Evolutionary conservation across 129 eudicot genomes (phyloP).

Genomic region (Sambucus nigra): DNA sequence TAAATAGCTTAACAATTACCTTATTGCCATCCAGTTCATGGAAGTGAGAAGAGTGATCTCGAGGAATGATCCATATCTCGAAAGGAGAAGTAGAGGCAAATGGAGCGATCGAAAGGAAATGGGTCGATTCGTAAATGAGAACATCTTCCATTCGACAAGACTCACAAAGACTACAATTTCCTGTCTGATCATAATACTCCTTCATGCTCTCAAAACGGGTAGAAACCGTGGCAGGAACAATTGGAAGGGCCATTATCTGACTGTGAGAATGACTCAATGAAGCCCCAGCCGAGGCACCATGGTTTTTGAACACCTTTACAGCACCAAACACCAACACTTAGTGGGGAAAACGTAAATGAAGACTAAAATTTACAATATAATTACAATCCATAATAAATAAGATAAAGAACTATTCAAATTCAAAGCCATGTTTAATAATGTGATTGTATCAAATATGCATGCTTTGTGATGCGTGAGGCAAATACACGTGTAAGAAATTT

Average conservation of each 20-base stretch:
- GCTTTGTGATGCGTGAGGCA: too few species aligned
- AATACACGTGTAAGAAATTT: too few species aligned
- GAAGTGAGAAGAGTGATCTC: conserved; percentile 68
- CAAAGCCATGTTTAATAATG: background rate
- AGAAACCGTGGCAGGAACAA: conserved; percentile 58
- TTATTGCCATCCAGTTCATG: conserved; percentile 59
- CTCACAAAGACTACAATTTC: conserved; percentile 73
- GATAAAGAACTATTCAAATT: background rate
- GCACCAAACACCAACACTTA: conserved; percentile 9
- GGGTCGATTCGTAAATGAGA: conserved; percentile 45
- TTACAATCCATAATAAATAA: background rate
- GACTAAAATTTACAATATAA: background rate
- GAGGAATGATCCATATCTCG: conserved; percentile 90
- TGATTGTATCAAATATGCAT: too few species aligned
- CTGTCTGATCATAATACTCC: conserved; percentile 58
- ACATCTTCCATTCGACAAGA: conserved; percentile 31
- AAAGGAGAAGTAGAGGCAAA: conserved; percentile 74
- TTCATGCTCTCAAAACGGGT: conserved; percentile 65
- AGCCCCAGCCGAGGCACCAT: conserved; percentile 98
- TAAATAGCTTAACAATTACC: conserved; percentile 25
- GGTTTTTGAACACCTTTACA: conserved; percentile 86
- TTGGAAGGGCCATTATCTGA: conserved; percentile 82
- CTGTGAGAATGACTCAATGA: conserved; percentile 99
- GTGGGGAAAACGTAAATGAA: background rate
- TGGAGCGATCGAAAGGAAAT: conserved; percentile 72